These are phyloP conservation scores for Orbilia ellipsospora DNA, from an alignment of 2,329 filamentous ascomycete genomes.

Conservation along the genomic window DNA sequence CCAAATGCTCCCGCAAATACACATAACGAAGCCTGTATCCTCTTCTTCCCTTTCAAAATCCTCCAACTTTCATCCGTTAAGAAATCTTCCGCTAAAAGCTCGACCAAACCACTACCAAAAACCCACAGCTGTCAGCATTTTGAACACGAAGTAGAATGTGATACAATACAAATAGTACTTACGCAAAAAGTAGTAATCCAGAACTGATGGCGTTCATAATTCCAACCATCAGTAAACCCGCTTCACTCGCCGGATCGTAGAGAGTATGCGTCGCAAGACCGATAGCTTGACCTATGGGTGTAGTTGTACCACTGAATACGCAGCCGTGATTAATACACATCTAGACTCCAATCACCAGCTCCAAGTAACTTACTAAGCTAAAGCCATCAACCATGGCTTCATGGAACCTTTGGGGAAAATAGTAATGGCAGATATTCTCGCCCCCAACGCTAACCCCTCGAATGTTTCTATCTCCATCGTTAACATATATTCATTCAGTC, in stretches of 20 bases:
- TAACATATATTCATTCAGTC: background rate
- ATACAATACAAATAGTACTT: conserved; percentile 20
- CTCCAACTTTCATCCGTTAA: conserved; percentile 68
- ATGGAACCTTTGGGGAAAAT: conserved; percentile 76
- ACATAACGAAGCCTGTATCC: conserved; percentile 72
- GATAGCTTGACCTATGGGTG: conserved; percentile 74
- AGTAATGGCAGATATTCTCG: conserved; percentile 80
- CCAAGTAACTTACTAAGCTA: conserved; percentile 56
- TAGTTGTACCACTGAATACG: conserved; percentile 65
- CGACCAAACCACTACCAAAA: conserved; percentile 67
- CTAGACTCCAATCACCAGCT: background rate
- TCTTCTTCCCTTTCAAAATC: conserved; percentile 70
- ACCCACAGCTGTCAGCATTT: too few relatives aligned
- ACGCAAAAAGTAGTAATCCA: conserved; percentile 57
- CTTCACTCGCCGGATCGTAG: conserved; percentile 73
- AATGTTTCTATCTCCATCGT: conserved; percentile 71
- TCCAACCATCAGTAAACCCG: conserved; percentile 73
- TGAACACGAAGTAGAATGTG: background rate
- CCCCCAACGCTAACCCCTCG: conserved; percentile 85
- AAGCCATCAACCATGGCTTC: conserved; percentile 70
- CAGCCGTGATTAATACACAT: background rate
- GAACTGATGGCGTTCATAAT: conserved; percentile 71
- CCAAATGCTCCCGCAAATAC: conserved; percentile 73
- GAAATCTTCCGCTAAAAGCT: conserved; percentile 74
- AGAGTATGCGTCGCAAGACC: conserved; percentile 69